These are phyloP conservation scores for Ambrosia artemisiifolia DNA, from an alignment of 129 eudicot species.

Conservation along the genomic window DNA sequence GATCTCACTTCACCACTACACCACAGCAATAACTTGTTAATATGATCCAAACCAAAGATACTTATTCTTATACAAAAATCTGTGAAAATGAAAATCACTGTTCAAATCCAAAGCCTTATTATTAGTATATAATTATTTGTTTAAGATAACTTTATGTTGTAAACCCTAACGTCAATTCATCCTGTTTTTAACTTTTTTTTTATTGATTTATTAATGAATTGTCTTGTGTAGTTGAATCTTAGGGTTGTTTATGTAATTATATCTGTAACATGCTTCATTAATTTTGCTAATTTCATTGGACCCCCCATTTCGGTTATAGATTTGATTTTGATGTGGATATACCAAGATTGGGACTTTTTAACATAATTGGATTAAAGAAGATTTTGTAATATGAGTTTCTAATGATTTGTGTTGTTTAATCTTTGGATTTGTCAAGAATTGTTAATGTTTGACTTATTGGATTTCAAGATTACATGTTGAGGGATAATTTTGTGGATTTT, in stretches of 20 bases:
- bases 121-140: neutral
- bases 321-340: conserved; percentile 1
- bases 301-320: conserved; percentile 15
- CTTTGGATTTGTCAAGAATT: neutral
- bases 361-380: neutral
- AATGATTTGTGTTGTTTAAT: neutral
- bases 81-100: too few species aligned
- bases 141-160: neutral
- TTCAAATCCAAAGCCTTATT: too few species aligned
- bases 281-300: neutral
- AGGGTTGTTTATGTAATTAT: neutral
- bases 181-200: neutral
- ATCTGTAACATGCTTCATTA: neutral
- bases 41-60: too few species aligned
- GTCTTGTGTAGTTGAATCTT: neutral
- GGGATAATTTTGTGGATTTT: neutral
- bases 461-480: neutral
- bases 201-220: neutral
- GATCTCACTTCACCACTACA: too few species aligned
- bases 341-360: neutral
- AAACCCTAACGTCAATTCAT: conserved; percentile 6
- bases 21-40: too few species aligned
- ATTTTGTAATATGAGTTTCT: neutral
- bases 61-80: too few species aligned
- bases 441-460: too few species aligned